phyloP scores from a whole-genome alignment of 2,329 filamentous ascomycete species.

The Scolecobasidium constrictum region DNA sequence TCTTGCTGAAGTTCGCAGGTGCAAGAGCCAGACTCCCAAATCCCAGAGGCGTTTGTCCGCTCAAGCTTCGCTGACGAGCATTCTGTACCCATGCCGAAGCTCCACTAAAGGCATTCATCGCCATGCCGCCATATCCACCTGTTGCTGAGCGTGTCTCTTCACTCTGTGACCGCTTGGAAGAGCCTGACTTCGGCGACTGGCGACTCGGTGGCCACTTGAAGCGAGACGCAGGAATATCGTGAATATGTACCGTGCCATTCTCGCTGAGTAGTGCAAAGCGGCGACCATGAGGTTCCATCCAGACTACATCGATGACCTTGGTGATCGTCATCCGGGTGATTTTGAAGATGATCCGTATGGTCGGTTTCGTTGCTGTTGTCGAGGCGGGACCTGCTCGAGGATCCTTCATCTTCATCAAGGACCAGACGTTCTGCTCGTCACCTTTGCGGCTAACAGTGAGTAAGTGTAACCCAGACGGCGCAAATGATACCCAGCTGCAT shows the following conservation, averaged over 20 bases:
- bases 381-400: conserved; percentile 23
- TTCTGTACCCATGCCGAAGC: conserved; percentile 11
- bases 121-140: conserved; percentile 17
- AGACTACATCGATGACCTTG: conserved; percentile 79
- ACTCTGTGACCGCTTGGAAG: conserved; percentile 13
- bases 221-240: conserved; percentile 72
- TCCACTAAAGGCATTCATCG: conserved; percentile 30
- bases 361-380: conserved; percentile 22
- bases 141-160: conserved; percentile 1
- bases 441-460: conserved; percentile 75
- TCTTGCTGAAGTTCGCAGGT: conserved; percentile 47
- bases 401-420: conserved; percentile 51
- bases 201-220: conserved; percentile 77
- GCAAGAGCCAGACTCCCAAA: conserved; percentile 27
- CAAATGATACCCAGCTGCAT: conserved; percentile 72
- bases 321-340: conserved; percentile 89
- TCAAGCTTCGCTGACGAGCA: conserved; percentile 14
- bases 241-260: conserved; percentile 87
- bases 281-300: conserved; percentile 73
- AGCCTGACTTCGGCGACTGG: conserved; percentile 22
- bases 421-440: conserved; percentile 76
- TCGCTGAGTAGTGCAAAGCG: conserved; percentile 83
- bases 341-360: conserved; percentile 73
- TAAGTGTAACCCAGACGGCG: conserved; percentile 60
- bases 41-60: not conserved